Evolutionary conservation across 371 early-diverging fungal genomes (phyloP).

Genomic region (Lichtheimia corymbifera): DNA sequence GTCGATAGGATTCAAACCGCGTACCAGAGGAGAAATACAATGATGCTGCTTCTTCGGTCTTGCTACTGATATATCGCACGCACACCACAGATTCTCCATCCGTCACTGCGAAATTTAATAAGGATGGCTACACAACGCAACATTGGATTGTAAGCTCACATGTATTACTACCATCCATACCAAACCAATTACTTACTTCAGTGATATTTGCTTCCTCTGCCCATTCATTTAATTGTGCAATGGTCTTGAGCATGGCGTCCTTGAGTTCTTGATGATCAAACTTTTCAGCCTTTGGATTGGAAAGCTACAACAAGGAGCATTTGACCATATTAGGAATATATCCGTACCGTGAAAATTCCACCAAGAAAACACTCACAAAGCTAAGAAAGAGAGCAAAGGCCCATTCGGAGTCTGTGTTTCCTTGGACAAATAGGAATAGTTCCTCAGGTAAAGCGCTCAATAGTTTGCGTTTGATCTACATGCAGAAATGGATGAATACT

Average conservation of each 20-base stretch:
- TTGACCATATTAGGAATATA: not conserved
- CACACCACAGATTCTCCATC: conserved; percentile 81
- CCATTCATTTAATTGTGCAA: conserved; percentile 72
- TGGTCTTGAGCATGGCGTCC: conserved; percentile 76
- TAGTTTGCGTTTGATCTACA: conserved; percentile 72
- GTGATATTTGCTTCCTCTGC: conserved; percentile 61
- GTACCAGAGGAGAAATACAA: conserved; percentile 81
- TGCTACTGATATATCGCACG: conserved; percentile 75
- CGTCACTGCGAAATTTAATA: conserved; percentile 88
- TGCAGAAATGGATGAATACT: not conserved
- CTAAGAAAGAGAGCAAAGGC: conserved; percentile 87
- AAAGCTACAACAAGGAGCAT: conserved; percentile 38
- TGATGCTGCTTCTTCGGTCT: conserved; percentile 73
- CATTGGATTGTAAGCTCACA: not conserved
- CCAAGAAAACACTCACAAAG: conserved; percentile 41
- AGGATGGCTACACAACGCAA: conserved; percentile 47
- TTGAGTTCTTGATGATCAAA: conserved; percentile 64
- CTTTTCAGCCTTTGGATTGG: conserved; percentile 47
- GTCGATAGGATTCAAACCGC: conserved; percentile 58
- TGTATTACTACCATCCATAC: too few species aligned
- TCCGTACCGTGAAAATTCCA: not conserved
- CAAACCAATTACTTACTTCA: conserved; percentile 26
- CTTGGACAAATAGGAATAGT: conserved; percentile 71
- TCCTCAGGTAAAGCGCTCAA: conserved; percentile 69
- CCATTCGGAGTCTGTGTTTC: conserved; percentile 87